A percentile compares a stretch with the other conserved stretches of the same genome.
Conservation (phyloP, 2,329 filamentous ascomycete species). For the Fusarium burgessii region DNA sequence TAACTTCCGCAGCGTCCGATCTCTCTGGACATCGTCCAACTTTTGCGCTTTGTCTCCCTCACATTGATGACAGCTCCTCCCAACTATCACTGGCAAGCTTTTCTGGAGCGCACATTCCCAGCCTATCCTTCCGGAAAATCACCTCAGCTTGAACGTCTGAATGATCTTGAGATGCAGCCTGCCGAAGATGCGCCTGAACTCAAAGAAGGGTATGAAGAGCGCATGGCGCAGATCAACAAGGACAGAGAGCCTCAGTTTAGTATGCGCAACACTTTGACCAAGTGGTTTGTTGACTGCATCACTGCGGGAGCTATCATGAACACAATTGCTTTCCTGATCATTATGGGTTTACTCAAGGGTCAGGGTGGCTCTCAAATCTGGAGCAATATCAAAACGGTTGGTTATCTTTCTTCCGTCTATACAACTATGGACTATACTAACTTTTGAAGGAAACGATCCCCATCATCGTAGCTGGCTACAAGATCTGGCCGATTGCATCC, state of each 20-base stretch:
- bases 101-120: constrained; percentile 65
- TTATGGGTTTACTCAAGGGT: constrained; percentile 61
- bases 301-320: constrained; percentile 61
- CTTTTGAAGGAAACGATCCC: constrained; percentile 57
- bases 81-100: constrained; percentile 69
- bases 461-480: constrained; percentile 62
- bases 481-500: constrained; percentile 65
- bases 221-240: constrained; percentile 34
- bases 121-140: constrained; percentile 51
- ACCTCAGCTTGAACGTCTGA: constrained; percentile 23
- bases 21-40: constrained; percentile 59
- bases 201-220: constrained; percentile 40
- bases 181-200: constrained; percentile 42
- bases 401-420: not conserved
- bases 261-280: constrained; percentile 57
- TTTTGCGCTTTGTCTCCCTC: constrained; percentile 66
- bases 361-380: constrained; percentile 53
- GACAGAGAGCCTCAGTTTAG: constrained; percentile 51
- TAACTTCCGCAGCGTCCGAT: constrained; percentile 50
- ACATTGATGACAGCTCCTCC: constrained; percentile 66
- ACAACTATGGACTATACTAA: not conserved
- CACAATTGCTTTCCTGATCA: constrained; percentile 59
- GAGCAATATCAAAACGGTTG: constrained; percentile 54
- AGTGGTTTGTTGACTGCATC: constrained; percentile 65
- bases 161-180: constrained; percentile 48